These are phyloP conservation scores for Angophora floribunda DNA, from an alignment of 345 rosid genomes.

Conservation along the genomic window DNA sequence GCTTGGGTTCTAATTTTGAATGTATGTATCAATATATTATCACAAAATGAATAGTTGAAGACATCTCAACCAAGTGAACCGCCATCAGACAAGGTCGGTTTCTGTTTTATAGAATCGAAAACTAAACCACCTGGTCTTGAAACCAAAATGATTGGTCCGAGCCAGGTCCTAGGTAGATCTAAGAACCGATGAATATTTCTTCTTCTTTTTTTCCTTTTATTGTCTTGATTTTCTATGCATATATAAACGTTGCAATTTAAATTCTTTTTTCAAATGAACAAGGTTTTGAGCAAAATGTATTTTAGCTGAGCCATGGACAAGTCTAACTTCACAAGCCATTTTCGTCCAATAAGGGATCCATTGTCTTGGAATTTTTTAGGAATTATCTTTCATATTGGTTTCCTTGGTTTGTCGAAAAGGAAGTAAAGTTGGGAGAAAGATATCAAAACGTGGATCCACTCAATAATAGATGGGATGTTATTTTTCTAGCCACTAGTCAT, in stretches of 20 bases:
- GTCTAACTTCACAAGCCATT: neutral
- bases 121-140: accelerated
- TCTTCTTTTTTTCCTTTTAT: neutral
- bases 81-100: neutral
- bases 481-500: neutral
- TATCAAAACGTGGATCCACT: neutral
- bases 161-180: neutral
- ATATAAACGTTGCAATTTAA: neutral
- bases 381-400: neutral
- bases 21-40: neutral
- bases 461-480: neutral
- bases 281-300: neutral
- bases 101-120: neutral
- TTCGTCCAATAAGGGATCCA: neutral
- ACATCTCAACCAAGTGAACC: neutral
- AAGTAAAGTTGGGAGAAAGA: neutral
- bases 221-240: neutral
- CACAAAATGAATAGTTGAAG: neutral
- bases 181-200: neutral
- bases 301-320: neutral
- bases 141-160: neutral
- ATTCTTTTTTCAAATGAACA: neutral
- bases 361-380: neutral
- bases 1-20: neutral
- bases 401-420: neutral